A percentile compares a stretch with the other conserved stretches of the same genome.
Conservation (phyloP, 1,284 basidiomycete genomes). For the Melanopsichium pennsylvanicum region DNA sequence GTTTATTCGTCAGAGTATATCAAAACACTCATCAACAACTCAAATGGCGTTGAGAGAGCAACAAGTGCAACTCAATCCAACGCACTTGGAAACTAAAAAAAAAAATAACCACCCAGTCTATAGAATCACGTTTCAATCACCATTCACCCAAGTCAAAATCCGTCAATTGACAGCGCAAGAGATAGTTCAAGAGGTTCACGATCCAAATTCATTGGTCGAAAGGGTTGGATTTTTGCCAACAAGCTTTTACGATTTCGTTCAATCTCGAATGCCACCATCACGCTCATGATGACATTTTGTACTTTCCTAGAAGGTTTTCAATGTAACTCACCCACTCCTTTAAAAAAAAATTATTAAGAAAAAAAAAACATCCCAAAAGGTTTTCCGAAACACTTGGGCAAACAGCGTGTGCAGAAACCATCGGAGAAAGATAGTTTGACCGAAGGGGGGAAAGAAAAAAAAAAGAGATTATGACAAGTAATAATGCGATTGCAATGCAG, state of each 20-base stretch:
- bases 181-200: conserved; percentile 32
- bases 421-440: not conserved
- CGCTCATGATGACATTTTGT: too few relatives aligned
- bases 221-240: conserved; percentile 48
- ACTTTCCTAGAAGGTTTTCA: too few relatives aligned
- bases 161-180: conserved; percentile 8
- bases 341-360: too few relatives aligned
- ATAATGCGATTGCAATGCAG: not conserved
- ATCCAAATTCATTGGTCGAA: conserved; percentile 18
- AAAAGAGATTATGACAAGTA: not conserved
- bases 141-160: conserved; percentile 41
- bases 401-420: too few relatives aligned
- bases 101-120: conserved; percentile 43
- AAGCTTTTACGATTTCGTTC: conserved; percentile 48
- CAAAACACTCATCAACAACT: not conserved
- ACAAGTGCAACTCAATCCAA: too few relatives aligned
- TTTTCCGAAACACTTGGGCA: too few relatives aligned
- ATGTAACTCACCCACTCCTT: too few relatives aligned
- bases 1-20: conserved; percentile 69
- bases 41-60: too few relatives aligned
- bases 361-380: too few relatives aligned
- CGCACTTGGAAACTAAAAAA: conserved; percentile 2
- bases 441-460: not conserved
- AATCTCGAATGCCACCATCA: conserved; percentile 4
- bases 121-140: conserved; percentile 45